Evolutionary conservation across 2,329 filamentous ascomycete genomes (phyloP).

Genomic region (Fusarium scirpi): DNA sequence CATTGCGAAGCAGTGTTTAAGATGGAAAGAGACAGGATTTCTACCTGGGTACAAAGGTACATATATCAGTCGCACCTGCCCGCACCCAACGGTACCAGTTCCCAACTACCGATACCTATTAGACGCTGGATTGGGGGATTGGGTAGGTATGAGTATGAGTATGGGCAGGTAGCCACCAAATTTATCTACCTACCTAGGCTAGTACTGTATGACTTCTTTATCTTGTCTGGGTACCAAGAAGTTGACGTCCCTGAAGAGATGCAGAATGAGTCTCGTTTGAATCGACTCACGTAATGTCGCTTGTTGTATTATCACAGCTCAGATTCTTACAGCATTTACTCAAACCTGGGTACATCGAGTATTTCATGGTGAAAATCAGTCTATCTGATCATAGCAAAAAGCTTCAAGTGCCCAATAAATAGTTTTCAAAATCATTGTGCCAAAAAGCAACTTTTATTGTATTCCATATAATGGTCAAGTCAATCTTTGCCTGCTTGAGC

Average conservation of each 20-base stretch:
- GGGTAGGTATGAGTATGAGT: not conserved
- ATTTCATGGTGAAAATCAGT: not conserved
- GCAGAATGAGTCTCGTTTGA: not conserved
- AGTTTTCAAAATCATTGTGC: conserved; percentile 4
- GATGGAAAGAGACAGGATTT: not conserved
- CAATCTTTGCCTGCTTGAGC: conserved; percentile 40
- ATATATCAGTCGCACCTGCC: too few species aligned
- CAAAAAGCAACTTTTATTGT: conserved; percentile 41
- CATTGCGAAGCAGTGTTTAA: not conserved
- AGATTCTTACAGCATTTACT: not conserved
- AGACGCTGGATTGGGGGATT: too few species aligned
- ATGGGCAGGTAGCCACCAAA: not conserved
- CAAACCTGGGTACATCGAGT: not conserved
- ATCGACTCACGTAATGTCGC: not conserved
- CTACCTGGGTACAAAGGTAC: not conserved
- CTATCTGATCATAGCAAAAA: conserved; percentile 12
- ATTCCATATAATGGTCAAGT: conserved; percentile 42
- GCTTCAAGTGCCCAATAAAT: not conserved
- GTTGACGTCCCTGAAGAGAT: too few species aligned
- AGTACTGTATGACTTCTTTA: not conserved
- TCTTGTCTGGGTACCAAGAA: not conserved
- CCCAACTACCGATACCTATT: too few species aligned
- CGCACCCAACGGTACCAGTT: too few species aligned
- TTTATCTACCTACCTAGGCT: not conserved
- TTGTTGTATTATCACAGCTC: not conserved